phyloP scores from a whole-genome alignment of 257 asterid species.

The Solanum paucissectum region DNA sequence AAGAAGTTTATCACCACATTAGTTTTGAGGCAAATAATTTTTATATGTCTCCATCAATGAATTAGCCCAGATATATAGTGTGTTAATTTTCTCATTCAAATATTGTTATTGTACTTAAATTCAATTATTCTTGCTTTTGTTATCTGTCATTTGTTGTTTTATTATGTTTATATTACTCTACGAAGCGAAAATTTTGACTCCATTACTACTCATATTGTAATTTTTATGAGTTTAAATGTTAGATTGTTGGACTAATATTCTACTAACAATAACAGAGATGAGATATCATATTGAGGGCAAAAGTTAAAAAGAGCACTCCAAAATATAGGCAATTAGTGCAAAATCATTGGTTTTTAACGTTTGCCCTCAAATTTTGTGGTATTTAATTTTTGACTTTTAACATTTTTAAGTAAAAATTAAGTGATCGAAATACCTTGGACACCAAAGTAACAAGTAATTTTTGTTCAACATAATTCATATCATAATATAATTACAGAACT shows the following conservation, averaged over 20 bases:
- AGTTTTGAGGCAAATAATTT: neutral
- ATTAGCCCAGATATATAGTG: neutral
- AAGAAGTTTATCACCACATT: neutral
- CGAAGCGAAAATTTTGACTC: neutral
- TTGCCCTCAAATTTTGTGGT: neutral
- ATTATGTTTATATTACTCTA: neutral
- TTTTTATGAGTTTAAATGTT: neutral
- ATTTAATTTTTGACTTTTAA: no score
- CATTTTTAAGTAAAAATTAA: no score
- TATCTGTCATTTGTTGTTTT: fast-evolving
- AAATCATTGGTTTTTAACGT: neutral
- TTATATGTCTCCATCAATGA: neutral
- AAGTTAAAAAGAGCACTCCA: neutral
- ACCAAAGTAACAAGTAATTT: neutral
- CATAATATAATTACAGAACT: no score
- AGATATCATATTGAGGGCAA: neutral
- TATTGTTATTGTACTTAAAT: neutral
- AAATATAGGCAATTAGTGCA: neutral
- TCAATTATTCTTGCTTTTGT: neutral
- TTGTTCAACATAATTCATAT: no score
- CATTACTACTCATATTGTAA: neutral
- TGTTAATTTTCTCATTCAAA: neutral
- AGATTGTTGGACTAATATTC: neutral
- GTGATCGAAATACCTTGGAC: neutral
- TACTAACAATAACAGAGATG: neutral